These are phyloP conservation scores for Yarrowia divulgata DNA, from an alignment of 805 yeast species.

Conservation along the genomic window DNA sequence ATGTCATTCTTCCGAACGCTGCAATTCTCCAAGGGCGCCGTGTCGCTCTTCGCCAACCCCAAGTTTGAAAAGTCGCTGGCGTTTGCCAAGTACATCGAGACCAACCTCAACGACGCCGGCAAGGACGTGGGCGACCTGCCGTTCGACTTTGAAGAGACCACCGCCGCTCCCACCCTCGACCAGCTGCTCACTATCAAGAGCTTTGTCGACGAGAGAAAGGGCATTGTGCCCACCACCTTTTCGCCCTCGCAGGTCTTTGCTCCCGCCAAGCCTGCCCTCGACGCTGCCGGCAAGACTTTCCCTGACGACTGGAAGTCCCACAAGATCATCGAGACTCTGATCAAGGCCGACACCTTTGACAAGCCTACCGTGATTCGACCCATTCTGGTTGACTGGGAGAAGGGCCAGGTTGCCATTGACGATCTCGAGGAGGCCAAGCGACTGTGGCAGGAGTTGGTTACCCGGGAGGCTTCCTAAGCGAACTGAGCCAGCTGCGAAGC, in stretches of 20 bases:
- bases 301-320: conserved; percentile 39
- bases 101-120: background rate
- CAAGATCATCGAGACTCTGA: conserved; percentile 22
- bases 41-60: conserved; percentile 33
- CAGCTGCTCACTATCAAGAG: conserved; percentile 36
- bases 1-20: conserved; percentile 32
- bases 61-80: conserved; percentile 22
- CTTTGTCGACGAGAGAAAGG: conserved; percentile 36
- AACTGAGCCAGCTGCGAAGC: no score
- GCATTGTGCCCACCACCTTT: conserved; percentile 24
- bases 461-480: conserved; percentile 1
- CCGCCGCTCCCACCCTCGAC: conserved; percentile 26
- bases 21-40: conserved; percentile 37
- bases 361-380: conserved; percentile 52
- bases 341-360: conserved; percentile 26
- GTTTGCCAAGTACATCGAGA: conserved; percentile 11
- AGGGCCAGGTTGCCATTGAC: conserved; percentile 61
- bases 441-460: conserved; percentile 51
- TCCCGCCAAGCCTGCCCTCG: conserved; percentile 25
- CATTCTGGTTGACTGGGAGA: conserved; percentile 69
- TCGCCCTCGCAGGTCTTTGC: conserved; percentile 18
- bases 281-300: conserved; percentile 15
- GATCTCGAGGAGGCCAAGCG: conserved; percentile 54
- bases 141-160: conserved; percentile 22
- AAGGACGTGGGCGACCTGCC: conserved; percentile 13